Evolutionary conservation across 1,284 basidiomycete species (phyloP).

Genomic region (Ceratobasidium sp.): DNA sequence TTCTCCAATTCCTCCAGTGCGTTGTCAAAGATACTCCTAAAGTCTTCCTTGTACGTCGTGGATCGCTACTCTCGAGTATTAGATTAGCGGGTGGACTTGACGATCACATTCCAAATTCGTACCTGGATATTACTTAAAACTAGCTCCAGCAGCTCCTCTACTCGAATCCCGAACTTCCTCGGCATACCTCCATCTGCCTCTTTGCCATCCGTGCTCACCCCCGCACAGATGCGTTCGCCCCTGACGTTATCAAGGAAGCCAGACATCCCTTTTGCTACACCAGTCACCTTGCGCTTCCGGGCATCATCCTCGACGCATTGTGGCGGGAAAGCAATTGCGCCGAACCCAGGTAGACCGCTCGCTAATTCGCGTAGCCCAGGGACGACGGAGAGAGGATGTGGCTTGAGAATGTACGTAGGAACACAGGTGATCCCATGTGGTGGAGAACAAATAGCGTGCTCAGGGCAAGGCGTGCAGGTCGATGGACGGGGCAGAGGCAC

Average conservation of each 20-base stretch:
- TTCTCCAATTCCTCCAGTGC: constrained; percentile 82
- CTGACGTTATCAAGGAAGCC: constrained; percentile 69
- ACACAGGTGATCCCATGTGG: constrained; percentile 68
- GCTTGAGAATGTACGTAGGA: constrained; percentile 73
- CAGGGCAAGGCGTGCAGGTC: constrained; percentile 84
- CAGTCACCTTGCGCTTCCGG: constrained; percentile 78
- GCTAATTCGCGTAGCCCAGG: constrained; percentile 58
- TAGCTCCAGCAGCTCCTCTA: constrained; percentile 55
- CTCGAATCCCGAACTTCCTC: constrained; percentile 73
- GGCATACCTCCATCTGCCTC: constrained; percentile 67
- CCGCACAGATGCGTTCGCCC: constrained; percentile 73
- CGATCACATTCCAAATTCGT: not conserved
- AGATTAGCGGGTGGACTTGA: not conserved
- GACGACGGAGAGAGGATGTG: constrained; percentile 61
- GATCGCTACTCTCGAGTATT: not conserved
- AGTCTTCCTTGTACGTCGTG: constrained; percentile 52
- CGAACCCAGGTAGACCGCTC: constrained; percentile 79
- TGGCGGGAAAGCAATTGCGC: constrained; percentile 79
- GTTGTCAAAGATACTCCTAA: constrained; percentile 76
- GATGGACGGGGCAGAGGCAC: constrained; percentile 67
- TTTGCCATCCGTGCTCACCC: constrained; percentile 53
- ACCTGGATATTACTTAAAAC: constrained; percentile 43
- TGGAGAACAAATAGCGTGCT: constrained; percentile 76
- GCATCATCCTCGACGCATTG: constrained; percentile 83
- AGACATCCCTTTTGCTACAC: constrained; percentile 77